phyloP scores from a whole-genome alignment of 1,139 yeast species.

The Zygosaccharomyces pseudobailii region DNA sequence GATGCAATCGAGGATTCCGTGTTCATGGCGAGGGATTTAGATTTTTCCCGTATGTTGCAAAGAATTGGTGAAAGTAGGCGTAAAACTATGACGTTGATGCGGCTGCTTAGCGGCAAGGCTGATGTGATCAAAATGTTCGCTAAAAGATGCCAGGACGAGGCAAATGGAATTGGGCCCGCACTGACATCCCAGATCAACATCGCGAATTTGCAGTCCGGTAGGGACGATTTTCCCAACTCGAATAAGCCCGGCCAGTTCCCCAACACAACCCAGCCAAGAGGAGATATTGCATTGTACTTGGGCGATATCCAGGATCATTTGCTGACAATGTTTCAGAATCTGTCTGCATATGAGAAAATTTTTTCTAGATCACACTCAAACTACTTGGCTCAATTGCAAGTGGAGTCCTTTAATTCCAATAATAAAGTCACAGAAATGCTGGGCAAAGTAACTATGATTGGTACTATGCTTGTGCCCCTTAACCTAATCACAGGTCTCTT shows the following conservation, averaged over 20 bases:
- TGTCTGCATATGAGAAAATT: constrained; percentile 85
- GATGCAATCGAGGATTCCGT: constrained; percentile 88
- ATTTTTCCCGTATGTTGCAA: constrained; percentile 67
- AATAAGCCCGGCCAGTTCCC: background rate
- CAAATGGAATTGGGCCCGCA: constrained; percentile 36
- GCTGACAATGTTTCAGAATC: constrained; percentile 89
- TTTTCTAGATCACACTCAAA: constrained; percentile 88
- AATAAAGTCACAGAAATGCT: constrained; percentile 80
- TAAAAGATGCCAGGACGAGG: constrained; percentile 80
- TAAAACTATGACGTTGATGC: constrained; percentile 87
- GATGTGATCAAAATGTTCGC: constrained; percentile 98
- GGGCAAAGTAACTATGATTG: constrained; percentile 82
- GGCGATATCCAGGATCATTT: constrained; percentile 99
- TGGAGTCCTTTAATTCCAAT: constrained; percentile 81
- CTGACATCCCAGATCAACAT: constrained; percentile 36
- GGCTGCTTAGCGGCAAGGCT: constrained; percentile 88
- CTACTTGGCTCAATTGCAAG: constrained; percentile 89
- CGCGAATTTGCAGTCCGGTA: constrained; percentile 32
- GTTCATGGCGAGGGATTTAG: constrained; percentile 55
- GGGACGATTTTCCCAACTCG: background rate
- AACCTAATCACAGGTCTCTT: constrained; percentile 87
- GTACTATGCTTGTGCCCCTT: constrained; percentile 87
- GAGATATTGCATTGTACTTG: constrained; percentile 77
- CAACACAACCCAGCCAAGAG: constrained; percentile 60
- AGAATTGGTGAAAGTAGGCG: constrained; percentile 86